A percentile compares a stretch with the other conserved stretches of the same genome.
Evolutionary conservation across 108 stramenopile species (phyloP).

Genomic region (Stephanodiscus minutulus): DNA sequence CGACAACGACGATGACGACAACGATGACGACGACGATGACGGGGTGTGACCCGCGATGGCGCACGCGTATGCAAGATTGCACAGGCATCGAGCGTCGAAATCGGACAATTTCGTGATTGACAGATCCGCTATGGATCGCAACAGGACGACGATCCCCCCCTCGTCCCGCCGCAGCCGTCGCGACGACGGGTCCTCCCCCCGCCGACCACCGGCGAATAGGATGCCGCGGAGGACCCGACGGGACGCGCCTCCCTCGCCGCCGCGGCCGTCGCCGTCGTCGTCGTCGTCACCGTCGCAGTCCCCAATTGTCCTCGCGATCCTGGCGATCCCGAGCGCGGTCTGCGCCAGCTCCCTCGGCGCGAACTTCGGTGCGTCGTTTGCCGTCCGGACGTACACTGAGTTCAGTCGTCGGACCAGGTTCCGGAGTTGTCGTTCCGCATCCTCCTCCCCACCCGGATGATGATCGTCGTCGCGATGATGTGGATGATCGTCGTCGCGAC

Average conservation of each 20-base stretch:
- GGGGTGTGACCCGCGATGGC: not conserved
- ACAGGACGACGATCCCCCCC: not conserved
- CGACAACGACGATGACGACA: too few species aligned
- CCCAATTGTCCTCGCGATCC: not conserved
- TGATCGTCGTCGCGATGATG: not conserved
- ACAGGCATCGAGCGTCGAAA: conserved; percentile 7
- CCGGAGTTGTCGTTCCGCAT: not conserved
- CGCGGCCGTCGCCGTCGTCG: too few species aligned
- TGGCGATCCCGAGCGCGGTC: not conserved
- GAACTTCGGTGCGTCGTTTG: not conserved
- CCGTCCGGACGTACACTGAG: not conserved
- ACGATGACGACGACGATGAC: too few species aligned
- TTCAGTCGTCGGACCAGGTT: not conserved
- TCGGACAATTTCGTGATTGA: not conserved
- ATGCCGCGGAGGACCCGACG: not conserved
- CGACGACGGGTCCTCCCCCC: too few species aligned
- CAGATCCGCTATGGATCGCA: not conserved
- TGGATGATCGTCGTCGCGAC: too few species aligned
- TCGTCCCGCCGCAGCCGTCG: not conserved
- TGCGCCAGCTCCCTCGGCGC: conserved; percentile 5
- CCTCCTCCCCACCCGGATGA: not conserved
- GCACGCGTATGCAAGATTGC: conserved; percentile 6
- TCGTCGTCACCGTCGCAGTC: too few species aligned
- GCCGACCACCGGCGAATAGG: not conserved
- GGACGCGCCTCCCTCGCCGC: too few species aligned